Conservation (phyloP, 305 asterid species). For the Fraxinus nigra region DNA sequence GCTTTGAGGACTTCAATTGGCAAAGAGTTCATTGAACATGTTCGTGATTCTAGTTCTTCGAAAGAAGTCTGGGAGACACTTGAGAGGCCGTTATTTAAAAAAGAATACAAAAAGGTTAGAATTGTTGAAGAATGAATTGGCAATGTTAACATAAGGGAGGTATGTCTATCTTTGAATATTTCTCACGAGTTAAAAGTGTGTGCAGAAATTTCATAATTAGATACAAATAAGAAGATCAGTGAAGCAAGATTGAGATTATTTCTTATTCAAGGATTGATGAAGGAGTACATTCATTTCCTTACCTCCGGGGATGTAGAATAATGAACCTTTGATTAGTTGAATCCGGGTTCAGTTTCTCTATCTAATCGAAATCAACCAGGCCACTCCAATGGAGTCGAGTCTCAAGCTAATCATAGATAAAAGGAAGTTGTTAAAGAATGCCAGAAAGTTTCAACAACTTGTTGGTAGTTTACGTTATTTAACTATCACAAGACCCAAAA, state of each 20-base stretch:
- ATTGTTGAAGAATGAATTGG: slow-evolving; percentile 21
- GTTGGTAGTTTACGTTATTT: slow-evolving; percentile 9
- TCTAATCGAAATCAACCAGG: background rate
- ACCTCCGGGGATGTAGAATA: too few species aligned
- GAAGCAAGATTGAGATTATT: too few species aligned
- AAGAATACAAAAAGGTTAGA: background rate
- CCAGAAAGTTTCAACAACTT: background rate
- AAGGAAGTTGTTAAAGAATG: background rate
- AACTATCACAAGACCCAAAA: too few species aligned
- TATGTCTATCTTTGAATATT: slow-evolving; percentile 17
- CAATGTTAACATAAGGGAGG: background rate
- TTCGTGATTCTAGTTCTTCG: background rate
- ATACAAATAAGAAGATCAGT: background rate
- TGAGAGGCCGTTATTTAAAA: background rate
- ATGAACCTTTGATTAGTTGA: too few species aligned
- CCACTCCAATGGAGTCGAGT: background rate
- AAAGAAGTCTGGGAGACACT: background rate
- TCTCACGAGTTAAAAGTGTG: slow-evolving; percentile 12
- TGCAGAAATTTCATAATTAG: slow-evolving; percentile 7
- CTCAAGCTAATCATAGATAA: background rate
- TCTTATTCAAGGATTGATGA: background rate
- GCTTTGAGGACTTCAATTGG: slow-evolving; percentile 5
- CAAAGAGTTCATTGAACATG: slow-evolving; percentile 16
- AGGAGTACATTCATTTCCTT: background rate
- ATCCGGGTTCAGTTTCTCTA: too few species aligned